Base-by-base conservation (phyloP, 345 rosid genomes). In the Limnanthes douglasii region DNA sequence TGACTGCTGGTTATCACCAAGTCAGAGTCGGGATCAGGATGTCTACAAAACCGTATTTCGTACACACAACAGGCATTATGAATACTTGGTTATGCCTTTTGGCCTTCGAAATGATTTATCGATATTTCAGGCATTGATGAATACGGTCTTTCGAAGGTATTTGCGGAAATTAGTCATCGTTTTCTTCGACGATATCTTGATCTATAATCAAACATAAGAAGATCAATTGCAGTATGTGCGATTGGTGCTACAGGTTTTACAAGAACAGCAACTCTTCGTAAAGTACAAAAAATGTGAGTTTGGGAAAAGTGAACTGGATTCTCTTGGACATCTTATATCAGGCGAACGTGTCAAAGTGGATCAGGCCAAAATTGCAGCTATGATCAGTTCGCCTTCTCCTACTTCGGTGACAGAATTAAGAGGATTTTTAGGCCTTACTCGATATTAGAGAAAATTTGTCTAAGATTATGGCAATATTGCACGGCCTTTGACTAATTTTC, bases 91-190 rank as follows among this genome's bases (percentile, higher is more conserved):
- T n/a, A n/a, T n/a, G n/a, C n/a, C n/a, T n/a, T n/a, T n/a, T n/a
- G n/a, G n/a, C n/a, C n/a, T n/a, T n/a, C n/a, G n/a, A n/a, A n/a
- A n/a, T n/a, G n/a, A n/a, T n/a, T n/a, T n/a, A n/a, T n/a, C n/a
- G n/a, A n/a, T n/a, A n/a, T 29, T 29, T 13, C 33, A 29, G 11
- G 33, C 33, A 8, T 29, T 29, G 33, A 29, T 29, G 33, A 29
- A n/a, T 13, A 8, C 33, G 4, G 9, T 29, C 4, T 29, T 29
- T 29, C 33, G 33, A 4, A 4, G 9, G 4, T 29, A 8, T 9
- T n/a, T 29, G 6, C 33, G 33, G 6, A 29, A 29, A 29, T 29
- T 29, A 3, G 33, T 29, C 9, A 8, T 29, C 4, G 33, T 29
- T 29, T 29, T 29, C n/a, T 29, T 29, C 33, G 33, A 29, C 9